Base-by-base conservation (phyloP, 805 yeast genomes). In the Kodamaea kaohsiungensis region DNA sequence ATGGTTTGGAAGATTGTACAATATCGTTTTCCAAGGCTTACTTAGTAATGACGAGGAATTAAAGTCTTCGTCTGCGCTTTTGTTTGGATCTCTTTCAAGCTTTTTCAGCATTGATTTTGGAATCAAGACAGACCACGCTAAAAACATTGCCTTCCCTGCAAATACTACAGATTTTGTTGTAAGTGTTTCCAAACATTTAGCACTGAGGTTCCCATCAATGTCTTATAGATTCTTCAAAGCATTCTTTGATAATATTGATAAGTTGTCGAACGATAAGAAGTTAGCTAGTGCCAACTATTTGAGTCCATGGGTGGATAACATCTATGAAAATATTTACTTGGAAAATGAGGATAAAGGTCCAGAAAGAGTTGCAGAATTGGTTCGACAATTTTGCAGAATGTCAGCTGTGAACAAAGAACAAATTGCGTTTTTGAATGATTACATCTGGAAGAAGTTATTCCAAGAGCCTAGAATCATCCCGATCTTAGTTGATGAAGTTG, bases 231-330 rank as follows among this genome's bases (percentile, higher is more conserved):
- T 89, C 53, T 80, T 85, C 65, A 73, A 72, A 39, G 83, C 88
- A 0, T 76, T 70, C 49, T 74, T 75, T 57, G 73, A 69, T 37
- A 69, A 68, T 54, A 79, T 78, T 55, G 82, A 76, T 1, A 70
- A 68, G 48, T 61, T 79, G 17, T 67, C 72, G 0, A 55, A 52
- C 0, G 71, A 66, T 7, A 73, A 72, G 40, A 64, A 74, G 48
- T 60, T 75, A n/a, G 70, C 78, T 53, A 78, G 83, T 1, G 75
- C 76, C 16, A 63, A 79, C 50, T 85, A 84, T 62, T 71, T 85
- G 9, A 74, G 88, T 0, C 92, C 95, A 1, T 91, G 96, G 96
- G 76, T 88, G 13, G 79, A 79, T 19, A 87, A 89, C 60, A 74
- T 89, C 19, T 82, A 84, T 64, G 74, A 76, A 12, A 68, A 83